Base-by-base conservation (phyloP, 495 filamentous ascomycete genomes). In the Pseudotulostoma volvatum region DNA sequence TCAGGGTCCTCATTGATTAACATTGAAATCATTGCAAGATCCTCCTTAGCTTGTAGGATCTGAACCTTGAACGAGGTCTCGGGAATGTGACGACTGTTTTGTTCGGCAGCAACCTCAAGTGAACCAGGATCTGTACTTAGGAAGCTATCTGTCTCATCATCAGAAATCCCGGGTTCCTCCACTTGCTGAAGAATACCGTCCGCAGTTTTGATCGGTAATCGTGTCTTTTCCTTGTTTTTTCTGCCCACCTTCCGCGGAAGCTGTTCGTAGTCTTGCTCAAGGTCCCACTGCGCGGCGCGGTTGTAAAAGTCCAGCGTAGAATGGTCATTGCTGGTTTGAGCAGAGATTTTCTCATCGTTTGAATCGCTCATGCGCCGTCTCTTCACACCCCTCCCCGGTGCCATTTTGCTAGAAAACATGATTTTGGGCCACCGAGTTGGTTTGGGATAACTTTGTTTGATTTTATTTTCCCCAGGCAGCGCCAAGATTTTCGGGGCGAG, bases 1-100 rank as follows among this genome's bases (percentile, higher is more conserved):
- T 97, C 92, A 8, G 90, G 90, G 39, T 88, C 80, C 53, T 95
- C 87, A 47, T 92, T 93, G 47, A 97, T 68, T 37, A 77, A 58
- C 7, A 67, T 68, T 11, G 87, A 90, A 36, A 92, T 70, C 47
- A 74, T 76, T 9, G 90, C 88, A 18, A 97, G 56, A 49, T 96
- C 86, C 51, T 96, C 90, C 60, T 96, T 93, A 15, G 85, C 86
- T 43, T 81, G 73, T 9, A 81, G 37, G 15, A 96, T 78, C 49
- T 93, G 83, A 48, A 87, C 68, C 39, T 76, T 75, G 44, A 76
- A 61, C 2, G 84, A 72, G 18, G 84, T 64, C 49, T 70, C 71
- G 33, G 77, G 73, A 41, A 64, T 61, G 41, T 73, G 32, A 73
- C 66, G 53, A 73, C 74, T 9, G 66, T 63, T 17, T 21, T 67